phyloP scores from a whole-genome alignment of 139 green algal genomes.

The Choricystis sp. region DNA sequence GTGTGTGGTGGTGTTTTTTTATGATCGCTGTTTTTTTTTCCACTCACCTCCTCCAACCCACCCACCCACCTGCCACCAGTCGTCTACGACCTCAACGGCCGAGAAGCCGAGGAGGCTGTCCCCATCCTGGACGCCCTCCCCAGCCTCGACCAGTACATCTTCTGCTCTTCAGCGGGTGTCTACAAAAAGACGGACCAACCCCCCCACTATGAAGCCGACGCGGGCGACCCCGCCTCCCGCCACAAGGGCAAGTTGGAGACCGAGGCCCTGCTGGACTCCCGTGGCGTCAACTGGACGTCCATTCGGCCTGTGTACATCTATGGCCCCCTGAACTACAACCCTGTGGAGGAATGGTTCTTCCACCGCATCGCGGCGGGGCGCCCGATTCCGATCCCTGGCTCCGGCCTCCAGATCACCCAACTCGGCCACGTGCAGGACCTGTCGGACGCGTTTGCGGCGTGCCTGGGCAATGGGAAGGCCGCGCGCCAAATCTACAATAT shows the following conservation, averaged over 20 bases:
- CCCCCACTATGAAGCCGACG: constrained; percentile 82
- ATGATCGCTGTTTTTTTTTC: not conserved
- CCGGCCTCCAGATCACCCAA: constrained; percentile 71
- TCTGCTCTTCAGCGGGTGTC: constrained; percentile 79
- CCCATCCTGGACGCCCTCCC: constrained; percentile 55
- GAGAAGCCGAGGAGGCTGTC: constrained; percentile 62
- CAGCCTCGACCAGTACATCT: constrained; percentile 73
- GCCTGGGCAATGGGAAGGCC: constrained; percentile 62
- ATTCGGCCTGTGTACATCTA: constrained; percentile 97
- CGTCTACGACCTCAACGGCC: constrained; percentile 95
- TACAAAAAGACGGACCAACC: constrained; percentile 91
- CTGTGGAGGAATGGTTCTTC: constrained; percentile 85
- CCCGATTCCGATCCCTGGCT: constrained; percentile 74
- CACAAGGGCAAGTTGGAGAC: constrained; percentile 97
- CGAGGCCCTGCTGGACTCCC: constrained; percentile 57
- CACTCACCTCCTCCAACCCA: not conserved
- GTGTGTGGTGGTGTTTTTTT: not conserved
- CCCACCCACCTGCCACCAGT: constrained; percentile 24
- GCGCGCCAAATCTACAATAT: constrained; percentile 59
- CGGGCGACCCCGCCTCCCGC: constrained; percentile 66
- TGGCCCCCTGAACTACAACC: constrained; percentile 97
- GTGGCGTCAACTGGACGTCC: constrained; percentile 71
- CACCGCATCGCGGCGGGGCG: constrained; percentile 68
- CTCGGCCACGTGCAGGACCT: constrained; percentile 83
- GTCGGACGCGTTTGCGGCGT: constrained; percentile 62